Percentiles rank a stretch among this genome's conserved stretches.
phyloP scores from a whole-genome alignment of 2,329 filamentous ascomycete species.

The Metarhizium rileyi region DNA sequence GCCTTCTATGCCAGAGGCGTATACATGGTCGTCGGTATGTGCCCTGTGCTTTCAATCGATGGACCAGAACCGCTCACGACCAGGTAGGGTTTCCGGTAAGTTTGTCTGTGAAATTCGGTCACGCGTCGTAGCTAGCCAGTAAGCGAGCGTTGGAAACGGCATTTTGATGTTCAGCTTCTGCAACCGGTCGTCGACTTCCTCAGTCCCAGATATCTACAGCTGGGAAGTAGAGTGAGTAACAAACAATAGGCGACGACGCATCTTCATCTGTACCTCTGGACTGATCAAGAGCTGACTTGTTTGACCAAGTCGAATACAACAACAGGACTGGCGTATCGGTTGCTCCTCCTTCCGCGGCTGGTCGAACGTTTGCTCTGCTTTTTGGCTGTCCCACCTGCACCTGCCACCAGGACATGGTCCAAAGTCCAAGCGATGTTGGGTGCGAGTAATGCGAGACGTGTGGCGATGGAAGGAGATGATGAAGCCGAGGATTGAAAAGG shows the following conservation, averaged over 20 bases:
- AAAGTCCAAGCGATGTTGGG: background rate
- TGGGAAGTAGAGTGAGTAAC: too few species aligned
- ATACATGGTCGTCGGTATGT: background rate
- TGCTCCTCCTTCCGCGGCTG: too few species aligned
- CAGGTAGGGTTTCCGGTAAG: background rate
- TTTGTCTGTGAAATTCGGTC: background rate
- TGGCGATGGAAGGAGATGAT: background rate
- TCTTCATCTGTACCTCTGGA: background rate
- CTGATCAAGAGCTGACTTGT: background rate
- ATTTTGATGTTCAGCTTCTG: background rate
- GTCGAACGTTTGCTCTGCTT: too few species aligned
- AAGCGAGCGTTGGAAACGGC: background rate
- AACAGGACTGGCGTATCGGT: background rate
- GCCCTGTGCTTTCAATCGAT: background rate
- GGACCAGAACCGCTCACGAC: background rate
- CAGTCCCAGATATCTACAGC: too few species aligned
- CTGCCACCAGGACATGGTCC: background rate
- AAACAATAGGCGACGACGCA: background rate
- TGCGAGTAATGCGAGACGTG: background rate
- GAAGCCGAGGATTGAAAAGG: background rate
- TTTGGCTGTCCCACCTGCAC: background rate
- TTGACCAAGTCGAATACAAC: too few species aligned
- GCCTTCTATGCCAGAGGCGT: background rate
- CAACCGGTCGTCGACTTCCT: too few species aligned
- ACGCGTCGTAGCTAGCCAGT: background rate